Conservation (phyloP, 2,329 filamentous ascomycete genomes). For the Alternaria gaisen region DNA sequence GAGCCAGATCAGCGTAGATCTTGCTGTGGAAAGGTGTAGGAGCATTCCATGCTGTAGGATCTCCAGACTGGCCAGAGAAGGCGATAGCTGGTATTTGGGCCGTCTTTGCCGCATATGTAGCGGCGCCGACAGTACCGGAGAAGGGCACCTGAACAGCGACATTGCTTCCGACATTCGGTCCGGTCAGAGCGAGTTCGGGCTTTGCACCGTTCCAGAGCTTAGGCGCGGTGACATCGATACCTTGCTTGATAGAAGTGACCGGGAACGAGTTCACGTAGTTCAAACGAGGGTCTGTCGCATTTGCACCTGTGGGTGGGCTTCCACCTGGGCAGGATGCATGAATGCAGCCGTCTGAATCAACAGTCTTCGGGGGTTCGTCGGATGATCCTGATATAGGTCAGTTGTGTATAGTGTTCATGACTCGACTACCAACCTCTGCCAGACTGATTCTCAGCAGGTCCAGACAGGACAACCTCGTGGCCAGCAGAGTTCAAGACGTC, state of each 20-base stretch:
- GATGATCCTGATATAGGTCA: slow-evolving; percentile 58
- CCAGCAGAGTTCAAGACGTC: slow-evolving; percentile 63
- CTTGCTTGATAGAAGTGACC: slow-evolving; percentile 68
- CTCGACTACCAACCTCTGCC: slow-evolving; percentile 60
- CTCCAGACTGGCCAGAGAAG: slow-evolving; percentile 66
- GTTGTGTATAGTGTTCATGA: background rate
- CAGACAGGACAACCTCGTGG: slow-evolving; percentile 70
- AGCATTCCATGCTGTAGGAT: slow-evolving; percentile 63
- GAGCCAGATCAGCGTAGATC: slow-evolving; percentile 71
- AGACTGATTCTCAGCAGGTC: slow-evolving; percentile 72
- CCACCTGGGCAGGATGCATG: slow-evolving; percentile 67
- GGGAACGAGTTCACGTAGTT: slow-evolving; percentile 79
- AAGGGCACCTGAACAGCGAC: slow-evolving; percentile 64
- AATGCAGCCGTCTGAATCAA: slow-evolving; percentile 64
- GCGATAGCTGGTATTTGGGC: slow-evolving; percentile 71
- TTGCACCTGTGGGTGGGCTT: slow-evolving; percentile 65
- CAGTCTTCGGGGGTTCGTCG: slow-evolving; percentile 59
- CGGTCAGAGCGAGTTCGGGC: slow-evolving; percentile 71
- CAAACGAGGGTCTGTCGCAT: slow-evolving; percentile 65
- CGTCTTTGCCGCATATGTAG: slow-evolving; percentile 65
- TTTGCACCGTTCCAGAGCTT: slow-evolving; percentile 61
- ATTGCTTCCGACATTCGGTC: slow-evolving; percentile 70
- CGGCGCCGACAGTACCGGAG: slow-evolving; percentile 74
- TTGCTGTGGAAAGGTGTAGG: slow-evolving; percentile 61
- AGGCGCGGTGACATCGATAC: slow-evolving; percentile 65